Evolutionary conservation across 148 eudicot species (phyloP), one percentile per base, ranked within the genome.

Genomic region (Nepenthes gracilis): DNA sequence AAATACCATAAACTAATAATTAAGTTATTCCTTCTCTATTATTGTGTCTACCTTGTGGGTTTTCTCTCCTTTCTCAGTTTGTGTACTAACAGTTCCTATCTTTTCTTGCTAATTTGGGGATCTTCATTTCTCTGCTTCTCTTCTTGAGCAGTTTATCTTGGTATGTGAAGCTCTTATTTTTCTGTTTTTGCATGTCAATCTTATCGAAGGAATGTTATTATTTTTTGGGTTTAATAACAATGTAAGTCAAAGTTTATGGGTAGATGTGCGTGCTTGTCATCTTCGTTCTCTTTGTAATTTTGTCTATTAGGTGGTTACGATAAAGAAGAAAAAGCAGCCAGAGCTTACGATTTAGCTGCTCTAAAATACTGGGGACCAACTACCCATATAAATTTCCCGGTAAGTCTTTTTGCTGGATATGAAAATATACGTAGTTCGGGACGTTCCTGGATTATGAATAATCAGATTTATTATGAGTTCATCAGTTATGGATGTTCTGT

Each of bases 361-460:
- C 65, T 87, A 50, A 87, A 87, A 62, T 87, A 84, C 54, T 84
- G 96, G 96, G 96, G 96, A 10, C 81, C 92, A 47, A 70, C 92
- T 13, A 85, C 96, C 47, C 87, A 83, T 64, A 83, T 73, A 13
- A 88, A 88, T 74, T 85, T 81, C 59, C 83, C 88, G 37, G 96
- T 88, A 68, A 75, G 78, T 61, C 36, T 6, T 13, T 56, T 12
- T 36, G 4, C 32, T 52, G 2, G 8, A 32, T 6, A 2, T 50
- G 11, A 40, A 4, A 40, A 40, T 3, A 40, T 40, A 8, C 45
- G 6, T 40, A 0, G 8, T 40, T 40, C 45, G 8, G 45, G 6
- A 40, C 1, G 45, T 3, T 40, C 45, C 11, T 50, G 54, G 0
- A 12, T 50, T 12, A 50, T 52, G 23, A 13, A 2, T 12, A 52